A percentile compares a stretch with the other conserved stretches of the same genome.
These are phyloP conservation scores for Picochlorum sp. DNA, from an alignment of 139 green algal genomes.

Conservation along the genomic window DNA sequence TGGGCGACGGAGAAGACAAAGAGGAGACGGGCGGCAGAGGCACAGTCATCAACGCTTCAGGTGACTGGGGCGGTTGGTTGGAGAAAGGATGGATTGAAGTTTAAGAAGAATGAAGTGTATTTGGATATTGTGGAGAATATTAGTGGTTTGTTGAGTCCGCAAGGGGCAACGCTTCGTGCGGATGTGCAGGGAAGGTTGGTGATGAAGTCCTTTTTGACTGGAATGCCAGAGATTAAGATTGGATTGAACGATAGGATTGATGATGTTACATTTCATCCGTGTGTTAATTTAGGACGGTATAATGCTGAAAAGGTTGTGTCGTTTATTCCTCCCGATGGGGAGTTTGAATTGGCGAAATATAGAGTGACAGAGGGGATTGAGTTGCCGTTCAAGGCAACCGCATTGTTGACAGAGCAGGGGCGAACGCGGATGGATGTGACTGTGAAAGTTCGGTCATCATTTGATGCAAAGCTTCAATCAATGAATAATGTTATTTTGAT, in stretches of 20 bases:
- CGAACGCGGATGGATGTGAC: slow-evolving; percentile 76
- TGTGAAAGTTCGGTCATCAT: slow-evolving; percentile 63
- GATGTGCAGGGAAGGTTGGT: slow-evolving; percentile 79
- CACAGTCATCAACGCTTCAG: slow-evolving; percentile 78
- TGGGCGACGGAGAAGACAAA: slow-evolving; percentile 42
- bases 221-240: slow-evolving; percentile 92
- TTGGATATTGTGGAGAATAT: slow-evolving; percentile 91
- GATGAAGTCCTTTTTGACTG: slow-evolving; percentile 87
- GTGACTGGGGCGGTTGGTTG: slow-evolving; percentile 92
- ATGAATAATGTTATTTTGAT: slow-evolving; percentile 67
- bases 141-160: slow-evolving; percentile 61
- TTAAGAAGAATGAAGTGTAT: slow-evolving; percentile 98
- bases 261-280: slow-evolving; percentile 92
- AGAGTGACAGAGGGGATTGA: slow-evolving; percentile 71
- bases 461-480: slow-evolving; percentile 66
- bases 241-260: slow-evolving; percentile 84
- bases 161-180: slow-evolving; percentile 61
- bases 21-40: slow-evolving; percentile 44
- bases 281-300: slow-evolving; percentile 84
- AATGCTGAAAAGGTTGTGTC: slow-evolving; percentile 69
- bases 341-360: slow-evolving; percentile 95
- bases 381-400: slow-evolving; percentile 86
- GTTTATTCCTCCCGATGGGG: slow-evolving; percentile 91
- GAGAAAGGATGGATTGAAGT: slow-evolving; percentile 74
- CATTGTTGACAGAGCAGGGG: slow-evolving; percentile 85